phyloP scores from a whole-genome alignment of 2,329 filamentous ascomycete species.

The Diaporthe helianthi region DNA sequence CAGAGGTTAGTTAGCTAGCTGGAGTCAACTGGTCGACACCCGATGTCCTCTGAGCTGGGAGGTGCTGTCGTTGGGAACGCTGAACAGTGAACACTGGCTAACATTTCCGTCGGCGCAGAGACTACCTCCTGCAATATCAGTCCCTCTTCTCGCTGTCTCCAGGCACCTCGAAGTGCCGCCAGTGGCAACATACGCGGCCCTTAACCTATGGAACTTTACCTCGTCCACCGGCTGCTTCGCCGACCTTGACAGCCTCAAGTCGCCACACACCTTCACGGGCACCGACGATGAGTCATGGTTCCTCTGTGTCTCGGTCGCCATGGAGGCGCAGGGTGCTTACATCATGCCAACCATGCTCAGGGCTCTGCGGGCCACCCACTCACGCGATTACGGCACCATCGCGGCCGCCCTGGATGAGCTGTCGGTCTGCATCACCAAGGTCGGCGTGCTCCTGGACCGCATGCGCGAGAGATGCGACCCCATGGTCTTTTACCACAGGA shows the following conservation, averaged over 20 bases:
- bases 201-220: slow-evolving; percentile 90
- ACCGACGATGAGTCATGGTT: slow-evolving; percentile 95
- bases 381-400: slow-evolving; percentile 66
- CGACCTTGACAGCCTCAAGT: slow-evolving; percentile 72
- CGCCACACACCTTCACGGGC: slow-evolving; percentile 84
- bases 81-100: slow-evolving; percentile 26
- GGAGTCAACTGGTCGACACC: too few relatives aligned
- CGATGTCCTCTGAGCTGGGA: too few relatives aligned
- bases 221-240: slow-evolving; percentile 62
- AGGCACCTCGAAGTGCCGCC: slow-evolving; percentile 80
- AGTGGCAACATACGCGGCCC: slow-evolving; percentile 86
- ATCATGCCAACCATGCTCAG: slow-evolving; percentile 79
- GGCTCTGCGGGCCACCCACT: slow-evolving; percentile 74
- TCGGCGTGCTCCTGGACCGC: slow-evolving; percentile 72
- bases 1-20: too few relatives aligned
- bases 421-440: slow-evolving; percentile 70
- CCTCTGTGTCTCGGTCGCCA: slow-evolving; percentile 85
- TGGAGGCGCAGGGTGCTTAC: slow-evolving; percentile 80
- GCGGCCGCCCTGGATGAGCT: slow-evolving; percentile 70
- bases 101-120: slow-evolving; percentile 47
- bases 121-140: slow-evolving; percentile 77
- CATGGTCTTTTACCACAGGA: slow-evolving; percentile 85
- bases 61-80: neutral
- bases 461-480: slow-evolving; percentile 94
- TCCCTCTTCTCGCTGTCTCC: slow-evolving; percentile 78